phyloP scores from a whole-genome alignment of 768 basidiomycete species.

The Boletus edulis region DNA sequence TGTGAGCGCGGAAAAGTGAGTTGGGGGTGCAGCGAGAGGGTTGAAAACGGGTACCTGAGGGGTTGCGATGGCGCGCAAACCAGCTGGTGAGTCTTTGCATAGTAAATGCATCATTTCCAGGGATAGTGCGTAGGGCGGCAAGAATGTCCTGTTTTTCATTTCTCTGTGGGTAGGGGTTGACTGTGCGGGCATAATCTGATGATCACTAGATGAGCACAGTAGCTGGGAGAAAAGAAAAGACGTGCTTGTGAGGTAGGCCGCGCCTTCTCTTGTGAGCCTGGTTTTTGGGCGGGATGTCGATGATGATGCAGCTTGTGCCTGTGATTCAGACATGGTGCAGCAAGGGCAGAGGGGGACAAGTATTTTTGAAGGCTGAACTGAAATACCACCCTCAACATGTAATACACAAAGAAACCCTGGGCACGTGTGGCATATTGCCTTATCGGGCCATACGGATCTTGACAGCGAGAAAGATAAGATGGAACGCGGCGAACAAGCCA shows the following conservation, averaged over 20 bases:
- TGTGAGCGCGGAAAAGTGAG: background rate
- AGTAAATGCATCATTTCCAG: slow-evolving; percentile 22
- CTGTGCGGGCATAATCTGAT: slow-evolving; percentile 19
- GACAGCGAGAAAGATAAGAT: slow-evolving; percentile 14
- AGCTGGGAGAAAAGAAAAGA: background rate
- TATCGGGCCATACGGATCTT: slow-evolving; percentile 16
- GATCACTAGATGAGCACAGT: background rate
- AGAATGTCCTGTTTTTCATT: slow-evolving; percentile 16
- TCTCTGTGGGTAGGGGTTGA: slow-evolving; percentile 12
- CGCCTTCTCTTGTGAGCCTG: slow-evolving; percentile 10
- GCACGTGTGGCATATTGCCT: slow-evolving; percentile 10
- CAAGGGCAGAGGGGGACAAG: background rate
- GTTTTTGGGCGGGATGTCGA: background rate
- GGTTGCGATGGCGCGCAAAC: slow-evolving; percentile 23
- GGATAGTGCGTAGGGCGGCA: slow-evolving; percentile 10
- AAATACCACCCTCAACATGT: background rate
- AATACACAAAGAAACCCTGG: background rate
- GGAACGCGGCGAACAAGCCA: background rate
- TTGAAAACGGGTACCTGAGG: background rate
- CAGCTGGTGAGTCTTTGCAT: slow-evolving; percentile 17
- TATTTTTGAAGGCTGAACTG: background rate
- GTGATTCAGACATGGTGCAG: background rate
- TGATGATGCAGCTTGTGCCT: slow-evolving; percentile 1
- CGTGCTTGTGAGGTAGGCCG: slow-evolving; percentile 1
- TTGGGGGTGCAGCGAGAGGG: background rate